Conservation (phyloP, 163 green algal genomes). For the Scenedesmus sp. region DNA sequence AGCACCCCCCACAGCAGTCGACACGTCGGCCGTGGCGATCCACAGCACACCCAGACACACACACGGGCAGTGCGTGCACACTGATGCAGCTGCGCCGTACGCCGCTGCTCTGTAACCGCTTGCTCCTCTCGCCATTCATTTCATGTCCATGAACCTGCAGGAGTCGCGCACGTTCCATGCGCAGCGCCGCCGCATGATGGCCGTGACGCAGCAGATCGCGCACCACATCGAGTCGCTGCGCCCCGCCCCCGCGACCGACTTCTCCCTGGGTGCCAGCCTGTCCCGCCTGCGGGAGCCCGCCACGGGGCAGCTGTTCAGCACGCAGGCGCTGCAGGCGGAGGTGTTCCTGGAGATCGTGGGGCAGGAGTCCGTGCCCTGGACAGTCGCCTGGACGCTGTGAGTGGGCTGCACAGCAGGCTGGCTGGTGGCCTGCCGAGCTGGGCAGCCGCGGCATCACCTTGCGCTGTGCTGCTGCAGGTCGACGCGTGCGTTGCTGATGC, state of each 20-base stretch:
- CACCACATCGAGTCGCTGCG: slow-evolving; percentile 6
- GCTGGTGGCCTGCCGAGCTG: too few species aligned
- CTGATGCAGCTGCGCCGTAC: background rate
- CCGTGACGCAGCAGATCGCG: slow-evolving; percentile 1
- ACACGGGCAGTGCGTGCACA: too few species aligned
- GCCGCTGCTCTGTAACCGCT: background rate
- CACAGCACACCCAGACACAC: too few species aligned
- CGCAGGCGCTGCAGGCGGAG: slow-evolving; percentile 40
- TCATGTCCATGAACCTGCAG: background rate
- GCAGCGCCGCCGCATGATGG: slow-evolving; percentile 12
- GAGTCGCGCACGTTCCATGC: slow-evolving; percentile 38
- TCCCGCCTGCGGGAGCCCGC: slow-evolving; percentile 27
- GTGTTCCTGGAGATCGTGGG: slow-evolving; percentile 51
- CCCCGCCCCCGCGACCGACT: slow-evolving; percentile 3
- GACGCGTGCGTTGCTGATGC: too few species aligned
- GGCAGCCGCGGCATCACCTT: too few species aligned
- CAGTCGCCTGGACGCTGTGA: slow-evolving; percentile 52
- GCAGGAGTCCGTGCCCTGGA: slow-evolving; percentile 52
- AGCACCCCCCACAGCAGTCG: too few species aligned
- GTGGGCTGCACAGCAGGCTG: background rate
- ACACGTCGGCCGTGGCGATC: too few species aligned
- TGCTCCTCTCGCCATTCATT: too few species aligned
- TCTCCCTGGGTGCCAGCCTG: slow-evolving; percentile 25
- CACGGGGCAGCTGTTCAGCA: slow-evolving; percentile 23
- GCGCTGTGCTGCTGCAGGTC: too few species aligned